These are phyloP conservation scores for Ogataea dorogensis DNA, from an alignment of 805 yeast species.

Conservation along the genomic window DNA sequence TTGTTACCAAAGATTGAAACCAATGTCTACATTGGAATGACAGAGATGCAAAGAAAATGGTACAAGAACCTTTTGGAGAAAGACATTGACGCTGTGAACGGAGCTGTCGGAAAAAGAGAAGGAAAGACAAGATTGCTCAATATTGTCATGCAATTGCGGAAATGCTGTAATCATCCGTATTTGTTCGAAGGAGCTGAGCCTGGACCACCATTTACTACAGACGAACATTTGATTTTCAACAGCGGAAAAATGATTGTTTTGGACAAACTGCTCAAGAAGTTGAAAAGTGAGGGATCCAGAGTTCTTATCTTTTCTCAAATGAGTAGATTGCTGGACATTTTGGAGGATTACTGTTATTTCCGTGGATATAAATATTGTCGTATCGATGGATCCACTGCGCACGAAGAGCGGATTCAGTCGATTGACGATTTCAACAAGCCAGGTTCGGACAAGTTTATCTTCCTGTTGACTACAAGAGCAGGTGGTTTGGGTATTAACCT, in stretches of 20 bases:
- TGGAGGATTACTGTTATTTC: slow-evolving; percentile 88
- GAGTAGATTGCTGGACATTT: slow-evolving; percentile 84
- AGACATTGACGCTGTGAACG: slow-evolving; percentile 95
- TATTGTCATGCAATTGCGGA: slow-evolving; percentile 94
- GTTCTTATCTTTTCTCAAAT: slow-evolving; percentile 91
- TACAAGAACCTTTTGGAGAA: slow-evolving; percentile 84
- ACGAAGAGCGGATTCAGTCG: slow-evolving; percentile 88
- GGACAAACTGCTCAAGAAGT: slow-evolving; percentile 74
- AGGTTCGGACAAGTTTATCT: slow-evolving; percentile 76
- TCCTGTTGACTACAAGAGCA: slow-evolving; percentile 88
- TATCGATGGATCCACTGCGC: slow-evolving; percentile 91
- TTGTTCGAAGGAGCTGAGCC: slow-evolving; percentile 99
- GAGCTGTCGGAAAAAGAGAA: slow-evolving; percentile 91
- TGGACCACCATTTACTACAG: slow-evolving; percentile 96
- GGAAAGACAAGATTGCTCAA: slow-evolving; percentile 87
- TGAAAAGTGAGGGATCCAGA: slow-evolving; percentile 76
- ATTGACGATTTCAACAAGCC: slow-evolving; percentile 90
- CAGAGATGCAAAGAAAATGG: slow-evolving; percentile 94
- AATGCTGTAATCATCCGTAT: slow-evolving; percentile 97
- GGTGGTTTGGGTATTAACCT: slow-evolving; percentile 95
- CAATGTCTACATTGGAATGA: slow-evolving; percentile 90
- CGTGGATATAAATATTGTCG: slow-evolving; percentile 85
- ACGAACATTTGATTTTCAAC: slow-evolving; percentile 87
- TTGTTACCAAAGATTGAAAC: slow-evolving; percentile 87
- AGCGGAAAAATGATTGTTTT: slow-evolving; percentile 88